Base-by-base conservation (phyloP, 2,329 filamentous ascomycete species). In the Scytalidium lignicola region DNA sequence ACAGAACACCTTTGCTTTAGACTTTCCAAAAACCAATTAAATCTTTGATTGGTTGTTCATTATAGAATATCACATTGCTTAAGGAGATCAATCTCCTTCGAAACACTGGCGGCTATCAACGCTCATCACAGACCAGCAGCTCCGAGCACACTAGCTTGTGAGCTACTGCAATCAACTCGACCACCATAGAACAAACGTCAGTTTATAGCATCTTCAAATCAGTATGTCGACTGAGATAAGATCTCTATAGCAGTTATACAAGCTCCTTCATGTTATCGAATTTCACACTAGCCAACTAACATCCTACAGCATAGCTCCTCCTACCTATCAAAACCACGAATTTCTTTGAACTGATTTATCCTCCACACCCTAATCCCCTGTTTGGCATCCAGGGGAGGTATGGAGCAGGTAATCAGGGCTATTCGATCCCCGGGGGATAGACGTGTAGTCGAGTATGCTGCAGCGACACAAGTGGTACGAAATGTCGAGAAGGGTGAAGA, bases 151-250 rank as follows among this genome's bases (percentile, higher is more conserved):
- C 50, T 46, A 46, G 50, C 45, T 49, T 46, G 50, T 32, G 50
- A 44, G 37, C 46, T 51, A 41, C 46, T 43, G 37, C 41, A 51
- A 39, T 46, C n/a, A 20, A 51, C 50, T 19, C 46, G 46, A 41
- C 50, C 50, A 32, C 50, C 50, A 51, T 51, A 51, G 46, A 37
- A 48, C 48, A 23, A 51, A 48, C 39, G 44, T 48, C 18, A 40
- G 40, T 44, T 28, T 28, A 28, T 28, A n/a, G 26, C 13, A 28
- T 28, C 26, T 32, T 41, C 44, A 5, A 22, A 22, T 9, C 10
- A 17, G 21, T 7, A 44, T 44, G n/a, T 21, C 7, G 6, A 41
- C 39, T 9, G n/a, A 6, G n/a, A 9, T 15, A 41, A 41, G 19
- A 8, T 18, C 7, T 21, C 6, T 8, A n/a, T 9, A 44, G 5